Base-by-base conservation (phyloP, 225 moss, liverwort and hornwort species). In the Neckera pumila region DNA sequence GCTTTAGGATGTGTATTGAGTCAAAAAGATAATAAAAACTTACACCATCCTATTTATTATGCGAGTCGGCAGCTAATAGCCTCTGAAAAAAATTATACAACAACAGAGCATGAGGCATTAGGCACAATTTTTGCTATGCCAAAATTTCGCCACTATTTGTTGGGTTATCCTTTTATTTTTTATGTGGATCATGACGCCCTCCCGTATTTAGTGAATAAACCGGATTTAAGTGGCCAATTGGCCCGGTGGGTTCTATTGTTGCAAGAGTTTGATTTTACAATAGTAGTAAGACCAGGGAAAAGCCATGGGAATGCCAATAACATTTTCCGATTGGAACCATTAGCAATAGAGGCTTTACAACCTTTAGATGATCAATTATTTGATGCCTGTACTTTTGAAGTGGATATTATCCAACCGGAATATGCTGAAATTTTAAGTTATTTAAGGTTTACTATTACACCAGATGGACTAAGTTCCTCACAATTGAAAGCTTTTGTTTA, bases 391-490 rank as follows among this genome's bases (percentile, higher is more conserved):
- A 61, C 28, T 7, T 28, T 28, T 61, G 61, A 61, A 2, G 28
- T 61, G 1, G 61, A 61, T 28, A 14, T 61, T 6, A 14, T 61
- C 26, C 61, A 61, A 61, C 28, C 14, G 0, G 28, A 61, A 28
- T 61, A 61, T 61, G 14, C 14, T 14, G 61, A 61, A 6, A 1
- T 28, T 14, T 23, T 28, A 12, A 61, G 28, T 3, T 61, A 61
- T 14, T 28, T 61, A 28, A 61, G 0, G 3, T 61, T 7, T 14
- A 61, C 28, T 61, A 14, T 61, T 3, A 61, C 28, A 28, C 28
- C 61, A 0, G 11, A 7, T 7, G 61, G 61, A 7, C 1, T 61
- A 3, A 61, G 3, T 14, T 1, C 56, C 1, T 20, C 14, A 1
- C 61, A 28, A 61, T 28, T 61, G 14, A 61, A 28, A 28, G 61